Evolutionary conservation across 306 rosid genomes (phyloP).

Genomic region (Cyclanthera cordifolia): DNA sequence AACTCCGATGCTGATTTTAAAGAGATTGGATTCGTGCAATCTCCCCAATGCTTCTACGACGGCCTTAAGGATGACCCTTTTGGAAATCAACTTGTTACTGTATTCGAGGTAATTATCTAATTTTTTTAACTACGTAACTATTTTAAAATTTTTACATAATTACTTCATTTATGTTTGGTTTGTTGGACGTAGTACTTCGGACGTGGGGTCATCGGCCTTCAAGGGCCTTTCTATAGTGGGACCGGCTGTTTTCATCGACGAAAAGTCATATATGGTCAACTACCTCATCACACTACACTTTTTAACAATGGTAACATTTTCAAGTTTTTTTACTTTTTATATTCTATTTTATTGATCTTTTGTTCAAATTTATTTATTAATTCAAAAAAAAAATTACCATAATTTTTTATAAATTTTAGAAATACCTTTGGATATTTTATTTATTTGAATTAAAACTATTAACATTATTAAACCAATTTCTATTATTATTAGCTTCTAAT

Average conservation of each 20-base stretch:
- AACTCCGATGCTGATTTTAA: slow-evolving; percentile 21
- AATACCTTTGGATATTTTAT: no score
- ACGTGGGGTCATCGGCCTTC: slow-evolving; percentile 39
- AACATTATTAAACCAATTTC: no score
- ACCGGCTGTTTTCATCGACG: slow-evolving; percentile 21
- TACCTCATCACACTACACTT: slow-evolving; percentile 13
- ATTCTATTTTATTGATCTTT: no score
- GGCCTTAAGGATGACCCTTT: slow-evolving; percentile 51
- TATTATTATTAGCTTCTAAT: no score
- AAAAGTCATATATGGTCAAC: slow-evolving; percentile 51
- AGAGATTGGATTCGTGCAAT: slow-evolving; percentile 59
- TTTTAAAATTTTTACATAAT: no score
- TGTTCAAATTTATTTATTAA: no score
- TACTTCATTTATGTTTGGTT: no score
- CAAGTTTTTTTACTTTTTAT: no score
- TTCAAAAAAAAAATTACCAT: no score
- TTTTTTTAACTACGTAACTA: no score
- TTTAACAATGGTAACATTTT: slow-evolving; percentile 12
- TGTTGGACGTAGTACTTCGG: background rate
- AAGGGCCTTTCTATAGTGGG: slow-evolving; percentile 20
- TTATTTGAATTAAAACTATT: no score
- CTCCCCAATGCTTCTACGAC: slow-evolving; percentile 37
- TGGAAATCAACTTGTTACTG: slow-evolving; percentile 36
- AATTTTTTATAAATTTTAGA: no score
- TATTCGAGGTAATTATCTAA: slow-evolving; percentile 22